phyloP scores from a whole-genome alignment of 2,329 filamentous ascomycete genomes.

The Alternaria ventricosa region DNA sequence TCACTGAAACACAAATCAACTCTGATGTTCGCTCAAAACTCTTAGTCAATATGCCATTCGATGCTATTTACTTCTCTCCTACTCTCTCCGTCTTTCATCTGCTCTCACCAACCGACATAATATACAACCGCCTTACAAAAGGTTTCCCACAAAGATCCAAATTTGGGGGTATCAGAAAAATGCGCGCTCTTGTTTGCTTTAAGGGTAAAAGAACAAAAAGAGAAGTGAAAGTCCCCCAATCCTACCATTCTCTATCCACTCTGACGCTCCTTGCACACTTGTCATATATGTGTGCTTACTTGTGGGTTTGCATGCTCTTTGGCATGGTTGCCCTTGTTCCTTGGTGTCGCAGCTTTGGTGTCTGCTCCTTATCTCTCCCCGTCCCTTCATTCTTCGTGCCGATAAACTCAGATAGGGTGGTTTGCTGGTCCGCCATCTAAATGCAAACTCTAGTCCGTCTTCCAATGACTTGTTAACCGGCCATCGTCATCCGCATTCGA shows the following conservation, averaged over 20 bases:
- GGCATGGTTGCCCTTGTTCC: background rate
- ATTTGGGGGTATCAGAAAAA: conserved; percentile 37
- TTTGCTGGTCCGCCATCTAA: background rate
- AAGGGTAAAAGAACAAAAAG: background rate
- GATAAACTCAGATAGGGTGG: background rate
- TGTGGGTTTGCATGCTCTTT: background rate
- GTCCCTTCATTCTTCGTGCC: background rate
- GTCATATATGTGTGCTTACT: background rate
- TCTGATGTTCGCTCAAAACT: too few species aligned
- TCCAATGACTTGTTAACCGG: conserved; percentile 82
- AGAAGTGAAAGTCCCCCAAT: background rate
- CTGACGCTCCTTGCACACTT: background rate
- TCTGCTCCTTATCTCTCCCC: background rate
- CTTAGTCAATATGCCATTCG: background rate
- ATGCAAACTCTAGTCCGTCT: conserved; percentile 70
- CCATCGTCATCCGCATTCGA: conserved; percentile 81
- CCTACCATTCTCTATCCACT: background rate
- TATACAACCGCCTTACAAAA: background rate
- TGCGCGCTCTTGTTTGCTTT: conserved; percentile 15
- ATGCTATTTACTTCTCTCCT: too few species aligned
- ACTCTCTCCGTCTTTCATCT: too few species aligned
- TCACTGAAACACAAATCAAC: background rate
- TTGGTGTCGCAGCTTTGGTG: background rate
- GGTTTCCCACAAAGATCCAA: conserved; percentile 19
- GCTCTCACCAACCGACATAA: too few species aligned